phyloP scores from a whole-genome alignment of 352 stramenopile genomes.

The Phytophthora citricola region DNA sequence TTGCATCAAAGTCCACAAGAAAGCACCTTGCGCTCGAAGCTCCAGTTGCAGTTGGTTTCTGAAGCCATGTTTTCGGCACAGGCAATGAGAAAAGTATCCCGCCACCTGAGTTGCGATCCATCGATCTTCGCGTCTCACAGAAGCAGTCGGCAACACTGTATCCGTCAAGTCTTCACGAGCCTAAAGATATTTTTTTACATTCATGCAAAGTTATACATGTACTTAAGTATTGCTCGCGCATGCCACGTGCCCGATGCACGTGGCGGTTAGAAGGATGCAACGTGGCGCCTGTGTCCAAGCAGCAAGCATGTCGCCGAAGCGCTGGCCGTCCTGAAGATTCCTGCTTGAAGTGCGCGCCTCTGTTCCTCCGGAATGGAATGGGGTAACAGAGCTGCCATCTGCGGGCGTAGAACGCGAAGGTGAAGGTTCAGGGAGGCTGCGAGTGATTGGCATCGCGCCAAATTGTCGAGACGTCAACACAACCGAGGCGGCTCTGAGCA shows the following conservation, averaged over 20 bases:
- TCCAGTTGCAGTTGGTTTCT: conserved; percentile 8
- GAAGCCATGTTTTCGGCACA: conserved; percentile 12
- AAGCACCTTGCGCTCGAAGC: neutral
- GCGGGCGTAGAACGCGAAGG: conserved; percentile 28
- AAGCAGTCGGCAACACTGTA: neutral
- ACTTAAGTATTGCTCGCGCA: neutral
- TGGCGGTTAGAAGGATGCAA: conserved; percentile 7
- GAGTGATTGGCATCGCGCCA: conserved; percentile 21
- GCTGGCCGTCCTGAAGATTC: conserved; percentile 23
- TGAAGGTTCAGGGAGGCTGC: conserved; percentile 9
- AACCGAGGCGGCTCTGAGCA: conserved; percentile 9
- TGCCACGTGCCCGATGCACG: conserved; percentile 15
- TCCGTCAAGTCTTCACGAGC: too few relatives aligned
- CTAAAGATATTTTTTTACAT: too few relatives aligned
- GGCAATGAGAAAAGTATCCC: conserved; percentile 11
- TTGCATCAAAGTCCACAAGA: neutral
- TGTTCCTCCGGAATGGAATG: conserved; percentile 19
- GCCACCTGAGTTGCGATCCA: conserved; percentile 9
- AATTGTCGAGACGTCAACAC: conserved; percentile 28
- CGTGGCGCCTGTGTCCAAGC: conserved; percentile 6
- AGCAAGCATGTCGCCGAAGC: conserved; percentile 9
- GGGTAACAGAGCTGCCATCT: conserved; percentile 18
- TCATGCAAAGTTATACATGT: too few relatives aligned
- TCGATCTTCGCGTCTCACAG: conserved; percentile 2
- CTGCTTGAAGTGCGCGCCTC: conserved; percentile 20